Base-by-base conservation (phyloP, 805 yeast genomes). In the Yarrowia sp. region DNA sequence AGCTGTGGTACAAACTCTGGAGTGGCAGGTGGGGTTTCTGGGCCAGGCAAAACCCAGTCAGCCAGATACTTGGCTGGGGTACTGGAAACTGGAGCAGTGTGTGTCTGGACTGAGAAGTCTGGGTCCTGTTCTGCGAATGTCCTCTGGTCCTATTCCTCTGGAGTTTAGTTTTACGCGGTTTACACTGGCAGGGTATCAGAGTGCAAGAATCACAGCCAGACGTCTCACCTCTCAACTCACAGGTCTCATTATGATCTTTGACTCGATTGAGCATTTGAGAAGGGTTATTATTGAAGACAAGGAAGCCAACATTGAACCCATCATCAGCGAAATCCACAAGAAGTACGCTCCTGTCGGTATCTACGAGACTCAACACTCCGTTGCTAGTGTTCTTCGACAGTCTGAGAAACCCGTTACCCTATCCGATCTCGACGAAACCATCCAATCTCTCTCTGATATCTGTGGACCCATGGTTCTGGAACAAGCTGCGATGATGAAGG, bases 141-240 rank as follows among this genome's bases (percentile, higher is more conserved):
- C 70, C 14, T 68, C 73, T 9, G 50, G 67, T 5, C 42, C 58
- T 0, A 40, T 72, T 7, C 79, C 77, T 41, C 43, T 73, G 32
- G 68, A 64, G 58, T 49, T 64, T 3, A 35, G 56, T 16, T 64
- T 9, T 41, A 49, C 68, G 1, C 15, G 68, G 8, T 50, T 64
- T 41, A 46, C 50, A 3, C 35, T 59, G 2, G 38, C 26, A 7
- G 53, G 48, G 7, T 59, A 59, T 43, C 42, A 14, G 22, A 41
- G 48, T 12, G 43, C 48, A 0, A 8, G 40, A 11, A 56, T 56
- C 48, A 56, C 63, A 0, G 46, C 48, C 22, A 4, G 63, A 41
- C 63, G 63, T 2, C 63, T 56, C 8, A 56, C 63, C 9, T 56
- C 63, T 1, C 63, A 56, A 26, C 48, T 56, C 11, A 26, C 63